A percentile compares a stretch with the other conserved stretches of the same genome.
Evolutionary conservation across 176 grass and related monocot species (phyloP).

Genomic region (Metroxylon sagu): DNA sequence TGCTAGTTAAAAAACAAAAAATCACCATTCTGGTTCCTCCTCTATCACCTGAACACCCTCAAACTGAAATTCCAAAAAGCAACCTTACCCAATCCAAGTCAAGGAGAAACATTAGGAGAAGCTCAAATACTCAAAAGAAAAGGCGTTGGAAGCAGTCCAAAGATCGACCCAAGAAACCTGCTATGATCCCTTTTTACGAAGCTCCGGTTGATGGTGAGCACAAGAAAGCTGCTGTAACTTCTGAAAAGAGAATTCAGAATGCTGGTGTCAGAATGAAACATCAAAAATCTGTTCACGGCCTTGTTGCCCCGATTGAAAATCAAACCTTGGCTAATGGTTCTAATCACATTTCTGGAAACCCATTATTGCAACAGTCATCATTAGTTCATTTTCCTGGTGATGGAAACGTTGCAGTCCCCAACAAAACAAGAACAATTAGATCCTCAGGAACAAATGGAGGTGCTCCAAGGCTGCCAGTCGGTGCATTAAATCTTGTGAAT

Average conservation of each 20-base stretch:
- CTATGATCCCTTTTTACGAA: background rate
- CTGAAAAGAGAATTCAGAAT: background rate
- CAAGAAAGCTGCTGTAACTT: conserved; percentile 1
- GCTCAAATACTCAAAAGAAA: conserved; percentile 5
- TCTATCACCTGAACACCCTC: conserved; percentile 4
- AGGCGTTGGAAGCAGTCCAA: background rate
- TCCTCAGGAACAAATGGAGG: background rate
- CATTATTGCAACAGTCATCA: background rate
- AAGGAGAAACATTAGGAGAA: background rate
- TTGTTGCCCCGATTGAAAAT: background rate
- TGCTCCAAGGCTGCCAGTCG: conserved; percentile 15
- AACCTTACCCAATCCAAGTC: conserved; percentile 1
- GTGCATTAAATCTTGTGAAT: conserved; percentile 1
- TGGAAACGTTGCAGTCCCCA: background rate
- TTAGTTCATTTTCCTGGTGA: background rate
- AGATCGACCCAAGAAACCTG: background rate
- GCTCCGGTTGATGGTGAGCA: background rate
- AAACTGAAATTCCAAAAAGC: background rate
- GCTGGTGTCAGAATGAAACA: background rate
- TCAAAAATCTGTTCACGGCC: background rate
- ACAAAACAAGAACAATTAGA: background rate
- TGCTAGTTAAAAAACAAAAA: conserved; percentile 33
- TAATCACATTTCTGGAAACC: background rate
- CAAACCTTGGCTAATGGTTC: background rate
- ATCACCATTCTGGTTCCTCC: conserved; percentile 31